phyloP scores from a whole-genome alignment of 768 basidiomycete species.

The Naganishia onofrii region DNA sequence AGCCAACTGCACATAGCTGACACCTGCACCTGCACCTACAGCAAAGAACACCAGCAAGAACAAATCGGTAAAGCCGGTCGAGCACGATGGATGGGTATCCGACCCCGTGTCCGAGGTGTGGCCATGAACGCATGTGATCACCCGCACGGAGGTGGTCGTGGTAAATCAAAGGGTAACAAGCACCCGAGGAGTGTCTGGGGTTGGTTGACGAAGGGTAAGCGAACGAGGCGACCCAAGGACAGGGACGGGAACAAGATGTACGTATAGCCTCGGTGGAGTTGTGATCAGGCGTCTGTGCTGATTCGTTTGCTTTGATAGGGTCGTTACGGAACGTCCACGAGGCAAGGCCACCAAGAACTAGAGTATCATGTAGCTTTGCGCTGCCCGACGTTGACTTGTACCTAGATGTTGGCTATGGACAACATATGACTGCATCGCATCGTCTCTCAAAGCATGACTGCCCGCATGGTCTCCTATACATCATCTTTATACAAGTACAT shows the following conservation, averaged over 20 bases:
- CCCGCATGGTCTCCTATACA: neutral
- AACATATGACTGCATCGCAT: neutral
- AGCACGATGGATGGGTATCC: conserved; percentile 75
- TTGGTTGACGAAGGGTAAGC: conserved; percentile 84
- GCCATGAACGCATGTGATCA: conserved; percentile 85
- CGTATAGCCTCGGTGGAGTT: conserved; percentile 24
- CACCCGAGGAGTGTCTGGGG: conserved; percentile 90
- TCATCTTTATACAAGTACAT: neutral
- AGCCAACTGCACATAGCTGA: too few species aligned
- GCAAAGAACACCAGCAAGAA: conserved; percentile 75
- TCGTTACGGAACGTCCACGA: conserved; percentile 48
- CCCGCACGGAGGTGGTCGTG: conserved; percentile 96
- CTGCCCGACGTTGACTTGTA: neutral
- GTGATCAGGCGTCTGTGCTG: neutral
- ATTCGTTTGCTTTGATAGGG: conserved; percentile 32
- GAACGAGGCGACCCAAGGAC: conserved; percentile 82
- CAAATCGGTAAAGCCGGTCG: conserved; percentile 89
- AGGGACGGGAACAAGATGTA: conserved; percentile 74
- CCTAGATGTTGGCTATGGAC: neutral
- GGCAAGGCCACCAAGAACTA: conserved; percentile 35
- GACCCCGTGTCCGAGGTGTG: conserved; percentile 86
- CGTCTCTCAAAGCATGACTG: neutral
- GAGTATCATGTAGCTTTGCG: neutral
- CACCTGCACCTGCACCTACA: conserved; percentile 29
- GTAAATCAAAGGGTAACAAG: conserved; percentile 94